Base-by-base conservation (phyloP, 805 yeast genomes). In the Barnettozyma vustinii region DNA sequence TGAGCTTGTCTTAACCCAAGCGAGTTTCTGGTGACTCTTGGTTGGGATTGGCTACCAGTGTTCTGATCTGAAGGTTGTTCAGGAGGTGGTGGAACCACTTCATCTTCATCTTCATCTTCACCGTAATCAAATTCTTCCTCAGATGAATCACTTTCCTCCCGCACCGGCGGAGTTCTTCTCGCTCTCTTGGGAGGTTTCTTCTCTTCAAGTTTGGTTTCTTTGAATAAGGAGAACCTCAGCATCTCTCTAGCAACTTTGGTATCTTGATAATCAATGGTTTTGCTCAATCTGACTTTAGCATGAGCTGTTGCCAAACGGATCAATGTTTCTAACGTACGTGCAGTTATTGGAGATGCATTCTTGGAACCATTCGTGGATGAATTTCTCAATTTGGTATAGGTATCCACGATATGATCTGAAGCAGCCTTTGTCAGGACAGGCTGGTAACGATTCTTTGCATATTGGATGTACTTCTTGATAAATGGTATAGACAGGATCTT, bases 271-370 rank as follows among this genome's bases (percentile, higher is more conserved):
- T 83, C 88, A 16, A 94, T 84, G 1, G 79, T 75, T 56, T 78
- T 80, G 20, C 96, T 85, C 49, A 94, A 72, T 57, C 98, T 77
- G n/a, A 92, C 87, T 66, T 94, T 92, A 10, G 98, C 98, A 67
- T 94, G 98, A 0, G 99, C 98, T 1, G 97, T 87, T 0, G 97
- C 76, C 51, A 92, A 73, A 74, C 99, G 96, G 65, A 92, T 92
- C 56, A 92, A 74, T 0, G 99, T 92, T 68, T 92, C 99, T 57
- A 92, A 74, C 5, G 98, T 94, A 81, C 99, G 87, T n/a, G 98
- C 96, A 2, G 99, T 92, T 56, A 92, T 87, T 35, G 99, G 98
- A 1, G 96, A 84, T 0, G 97, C 91, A 61, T 82, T 77, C 46
- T 85, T 79, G 10, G 51, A 40, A 56, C 83, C 86, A 37, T 75